phyloP scores from a whole-genome alignment of 306 rosid species.

The Glycine soja region DNA sequence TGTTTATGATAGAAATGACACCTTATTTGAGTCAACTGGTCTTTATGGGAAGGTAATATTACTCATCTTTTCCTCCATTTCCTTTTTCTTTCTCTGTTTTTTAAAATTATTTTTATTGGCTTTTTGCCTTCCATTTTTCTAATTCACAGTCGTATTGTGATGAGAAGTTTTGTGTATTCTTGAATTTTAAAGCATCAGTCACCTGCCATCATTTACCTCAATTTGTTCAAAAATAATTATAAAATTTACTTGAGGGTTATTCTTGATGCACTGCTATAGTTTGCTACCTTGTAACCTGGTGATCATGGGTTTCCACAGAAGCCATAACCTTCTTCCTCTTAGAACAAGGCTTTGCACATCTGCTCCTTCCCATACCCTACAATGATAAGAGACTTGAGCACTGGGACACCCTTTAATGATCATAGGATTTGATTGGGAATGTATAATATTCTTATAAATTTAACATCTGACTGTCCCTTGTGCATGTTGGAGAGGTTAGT shows the following conservation, averaged over 20 bases:
- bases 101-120: not conserved
- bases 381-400: not conserved
- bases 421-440: constrained; percentile 2
- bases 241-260: too few relatives aligned
- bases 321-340: not conserved
- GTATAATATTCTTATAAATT: not conserved
- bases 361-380: not conserved
- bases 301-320: not conserved
- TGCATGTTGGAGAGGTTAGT: not conserved
- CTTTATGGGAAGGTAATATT: constrained; percentile 66
- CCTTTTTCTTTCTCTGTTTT: not conserved
- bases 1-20: constrained; percentile 76
- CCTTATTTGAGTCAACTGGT: constrained; percentile 90
- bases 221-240: too few relatives aligned
- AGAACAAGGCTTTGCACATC: not conserved
- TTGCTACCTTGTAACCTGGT: not conserved
- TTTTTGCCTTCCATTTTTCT: not conserved
- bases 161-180: too few relatives aligned
- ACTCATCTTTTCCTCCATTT: not conserved
- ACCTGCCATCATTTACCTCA: too few relatives aligned
- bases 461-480: not conserved
- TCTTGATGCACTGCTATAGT: not conserved
- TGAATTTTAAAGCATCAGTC: too few relatives aligned
- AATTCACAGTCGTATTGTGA: too few relatives aligned
- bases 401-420: not conserved